Conservation (phyloP, 495 filamentous ascomycete genomes). For the Aspergillus kassunensis region DNA sequence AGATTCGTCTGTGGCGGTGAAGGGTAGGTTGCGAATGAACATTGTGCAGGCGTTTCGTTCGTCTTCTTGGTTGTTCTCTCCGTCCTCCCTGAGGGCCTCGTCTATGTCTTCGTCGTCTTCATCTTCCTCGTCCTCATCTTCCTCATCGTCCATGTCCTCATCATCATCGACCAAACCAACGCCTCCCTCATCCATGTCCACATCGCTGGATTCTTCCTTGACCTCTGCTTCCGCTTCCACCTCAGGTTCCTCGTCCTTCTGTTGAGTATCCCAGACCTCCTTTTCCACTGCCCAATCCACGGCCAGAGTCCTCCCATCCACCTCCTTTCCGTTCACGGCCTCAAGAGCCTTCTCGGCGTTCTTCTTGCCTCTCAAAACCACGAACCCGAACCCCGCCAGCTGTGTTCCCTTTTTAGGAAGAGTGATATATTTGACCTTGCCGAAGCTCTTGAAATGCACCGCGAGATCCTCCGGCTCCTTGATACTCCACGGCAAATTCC, state of each 20-base stretch:
- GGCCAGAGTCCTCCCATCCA: constrained; percentile 81
- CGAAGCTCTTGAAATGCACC: constrained; percentile 75
- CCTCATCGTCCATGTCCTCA: constrained; percentile 24
- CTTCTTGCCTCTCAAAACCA: constrained; percentile 80
- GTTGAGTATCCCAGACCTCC: constrained; percentile 67
- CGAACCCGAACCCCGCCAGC: constrained; percentile 85
- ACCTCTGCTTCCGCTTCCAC: constrained; percentile 22
- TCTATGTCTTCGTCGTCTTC: constrained; percentile 33
- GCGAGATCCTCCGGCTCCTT: constrained; percentile 76
- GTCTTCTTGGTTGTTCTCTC: constrained; percentile 48
- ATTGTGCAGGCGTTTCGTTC: constrained; percentile 66
- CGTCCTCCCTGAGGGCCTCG: too few relatives aligned
- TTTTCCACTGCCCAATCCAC: constrained; percentile 98
- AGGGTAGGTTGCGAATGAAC: constrained; percentile 94
- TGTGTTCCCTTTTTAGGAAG: constrained; percentile 73
- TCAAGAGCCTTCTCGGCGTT: constrained; percentile 89
- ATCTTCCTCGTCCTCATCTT: constrained; percentile 17
- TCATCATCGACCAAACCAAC: constrained; percentile 26
- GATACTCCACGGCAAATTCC: constrained; percentile 95
- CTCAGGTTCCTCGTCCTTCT: constrained; percentile 43
- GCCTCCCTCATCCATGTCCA: constrained; percentile 36
- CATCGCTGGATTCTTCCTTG: constrained; percentile 23
- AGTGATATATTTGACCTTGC: constrained; percentile 79
- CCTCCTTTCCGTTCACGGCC: constrained; percentile 78
- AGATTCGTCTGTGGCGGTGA: constrained; percentile 71